phyloP scores from a whole-genome alignment of 2,329 filamentous ascomycete genomes.

The Penicillium fuscoglaucum region DNA sequence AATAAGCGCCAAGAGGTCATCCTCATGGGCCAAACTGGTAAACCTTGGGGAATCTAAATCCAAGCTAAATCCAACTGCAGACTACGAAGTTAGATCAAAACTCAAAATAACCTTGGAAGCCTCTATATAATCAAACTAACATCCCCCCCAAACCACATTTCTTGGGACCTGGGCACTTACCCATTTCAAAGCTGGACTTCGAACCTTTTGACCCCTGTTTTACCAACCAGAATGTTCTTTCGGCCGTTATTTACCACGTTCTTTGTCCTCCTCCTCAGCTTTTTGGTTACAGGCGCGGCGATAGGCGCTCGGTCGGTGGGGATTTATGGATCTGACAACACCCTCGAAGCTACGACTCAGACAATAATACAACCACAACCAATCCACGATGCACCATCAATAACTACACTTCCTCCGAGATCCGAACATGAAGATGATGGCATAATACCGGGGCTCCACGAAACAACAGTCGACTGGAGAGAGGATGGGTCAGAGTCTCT shows the following conservation, averaged over 20 bases:
- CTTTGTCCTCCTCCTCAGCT: not conserved
- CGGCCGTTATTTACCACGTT: not conserved
- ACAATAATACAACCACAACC: not conserved
- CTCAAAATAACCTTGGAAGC: not conserved
- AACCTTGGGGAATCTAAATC: not conserved
- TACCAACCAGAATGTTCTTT: not conserved
- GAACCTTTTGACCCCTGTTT: not conserved
- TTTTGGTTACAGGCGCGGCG: not conserved
- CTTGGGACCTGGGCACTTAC: not conserved
- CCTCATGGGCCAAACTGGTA: not conserved
- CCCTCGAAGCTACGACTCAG: not conserved
- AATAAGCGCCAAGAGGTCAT: constrained; percentile 9
- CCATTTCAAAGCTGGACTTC: not conserved
- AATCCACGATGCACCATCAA: not conserved
- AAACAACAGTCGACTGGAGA: constrained; percentile 1
- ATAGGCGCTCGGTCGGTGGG: not conserved
- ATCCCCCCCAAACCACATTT: not conserved
- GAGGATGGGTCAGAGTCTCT: not conserved
- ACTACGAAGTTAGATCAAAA: not conserved
- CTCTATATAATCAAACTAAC: not conserved
- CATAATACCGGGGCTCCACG: not conserved
- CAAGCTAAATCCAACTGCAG: not conserved
- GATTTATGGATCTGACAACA: not conserved
- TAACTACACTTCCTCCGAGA: not conserved
- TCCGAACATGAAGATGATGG: not conserved